Evolutionary conservation across 176 grass and related monocot species (phyloP).

Genomic region (Oryza glaberrima): DNA sequence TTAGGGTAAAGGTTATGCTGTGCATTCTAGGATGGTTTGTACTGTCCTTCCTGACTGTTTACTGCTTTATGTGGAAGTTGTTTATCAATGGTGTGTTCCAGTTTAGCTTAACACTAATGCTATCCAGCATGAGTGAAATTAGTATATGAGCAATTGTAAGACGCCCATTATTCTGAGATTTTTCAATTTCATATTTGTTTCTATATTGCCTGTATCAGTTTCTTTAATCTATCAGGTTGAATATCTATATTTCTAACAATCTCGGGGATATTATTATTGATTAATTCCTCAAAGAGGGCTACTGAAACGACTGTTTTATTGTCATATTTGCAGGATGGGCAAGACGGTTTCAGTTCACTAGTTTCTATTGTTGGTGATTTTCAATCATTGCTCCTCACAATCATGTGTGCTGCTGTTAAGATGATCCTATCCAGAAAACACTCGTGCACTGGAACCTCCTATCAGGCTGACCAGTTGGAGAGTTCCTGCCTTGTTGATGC

Average conservation of each 20-base stretch:
- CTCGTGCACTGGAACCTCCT: conserved; percentile 39
- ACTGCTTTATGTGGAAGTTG: not conserved
- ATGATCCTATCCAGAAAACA: conserved; percentile 74
- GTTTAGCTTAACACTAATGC: not conserved
- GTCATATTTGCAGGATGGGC: conserved; percentile 58
- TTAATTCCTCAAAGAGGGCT: conserved; percentile 19
- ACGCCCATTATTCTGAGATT: not conserved
- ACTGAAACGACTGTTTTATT: conserved; percentile 14
- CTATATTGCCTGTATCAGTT: conserved; percentile 17
- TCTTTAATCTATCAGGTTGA: conserved; percentile 12
- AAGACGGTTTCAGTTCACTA: conserved; percentile 64
- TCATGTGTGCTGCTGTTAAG: conserved; percentile 80
- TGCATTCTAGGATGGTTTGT: conserved; percentile 3
- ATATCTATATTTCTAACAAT: conserved; percentile 22
- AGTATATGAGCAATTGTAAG: not conserved
- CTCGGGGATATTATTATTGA: not conserved
- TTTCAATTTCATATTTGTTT: conserved; percentile 24
- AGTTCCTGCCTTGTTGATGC: conserved; percentile 83
- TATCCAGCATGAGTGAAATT: not conserved
- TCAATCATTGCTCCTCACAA: conserved; percentile 82
- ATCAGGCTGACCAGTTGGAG: conserved; percentile 73
- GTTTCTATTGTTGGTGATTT: conserved; percentile 63
- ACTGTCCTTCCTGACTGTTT: conserved; percentile 14
- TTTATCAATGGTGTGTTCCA: not conserved
- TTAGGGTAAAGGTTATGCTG: not conserved